Percentiles rank a stretch among this genome's conserved stretches.
phyloP scores from a whole-genome alignment of 2,329 filamentous ascomycete species.

The Penicillium aurantiogriseum region DNA sequence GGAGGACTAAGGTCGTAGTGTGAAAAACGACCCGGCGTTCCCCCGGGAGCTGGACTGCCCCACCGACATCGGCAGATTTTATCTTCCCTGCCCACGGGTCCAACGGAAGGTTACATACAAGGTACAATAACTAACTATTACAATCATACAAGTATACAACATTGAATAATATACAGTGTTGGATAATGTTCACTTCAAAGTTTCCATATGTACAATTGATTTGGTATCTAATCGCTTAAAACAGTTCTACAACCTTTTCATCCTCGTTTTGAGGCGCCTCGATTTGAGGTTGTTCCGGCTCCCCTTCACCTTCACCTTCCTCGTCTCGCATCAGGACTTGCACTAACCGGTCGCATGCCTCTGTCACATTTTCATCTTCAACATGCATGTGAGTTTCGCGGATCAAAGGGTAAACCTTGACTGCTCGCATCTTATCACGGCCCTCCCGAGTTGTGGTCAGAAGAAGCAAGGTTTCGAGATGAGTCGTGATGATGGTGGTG shows the following conservation, averaged over 20 bases:
- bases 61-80: conserved; percentile 6
- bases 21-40: neutral
- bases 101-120: neutral
- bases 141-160: neutral
- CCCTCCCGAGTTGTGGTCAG: conserved; percentile 75
- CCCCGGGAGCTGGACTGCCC: neutral
- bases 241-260: conserved; percentile 47
- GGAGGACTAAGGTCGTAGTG: neutral
- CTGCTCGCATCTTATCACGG: conserved; percentile 68
- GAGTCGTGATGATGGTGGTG: conserved; percentile 72
- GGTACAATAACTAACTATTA: neutral
- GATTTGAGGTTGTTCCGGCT: conserved; percentile 35
- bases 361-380: conserved; percentile 74
- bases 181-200: neutral
- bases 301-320: conserved; percentile 51
- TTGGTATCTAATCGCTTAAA: conserved; percentile 31
- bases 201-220: conserved; percentile 3
- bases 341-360: conserved; percentile 84
- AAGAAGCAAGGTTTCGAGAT: conserved; percentile 83
- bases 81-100: conserved; percentile 1
- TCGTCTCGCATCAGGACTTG: conserved; percentile 85
- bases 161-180: neutral
- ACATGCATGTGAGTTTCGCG: conserved; percentile 79
- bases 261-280: conserved; percentile 46
- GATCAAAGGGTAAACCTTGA: conserved; percentile 86